Percentiles rank a stretch among this genome's conserved stretches.
Conservation (phyloP, 208 protist genomes). For the Plasmodiophora brassicae region DNA sequence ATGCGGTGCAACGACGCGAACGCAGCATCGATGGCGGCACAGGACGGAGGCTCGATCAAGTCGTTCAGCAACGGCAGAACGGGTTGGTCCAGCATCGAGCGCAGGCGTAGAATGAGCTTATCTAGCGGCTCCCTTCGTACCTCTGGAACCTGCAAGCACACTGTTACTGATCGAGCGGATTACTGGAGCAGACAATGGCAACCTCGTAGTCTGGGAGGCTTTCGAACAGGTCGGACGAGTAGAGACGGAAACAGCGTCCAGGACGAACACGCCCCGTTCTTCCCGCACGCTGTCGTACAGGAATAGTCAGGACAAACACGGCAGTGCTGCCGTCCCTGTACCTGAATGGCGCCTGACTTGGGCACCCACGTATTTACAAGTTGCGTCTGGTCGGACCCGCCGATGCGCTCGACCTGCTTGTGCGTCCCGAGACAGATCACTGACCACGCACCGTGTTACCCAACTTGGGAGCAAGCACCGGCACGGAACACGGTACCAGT, state of each 20-base stretch:
- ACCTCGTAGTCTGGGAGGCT: background rate
- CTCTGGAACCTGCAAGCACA: background rate
- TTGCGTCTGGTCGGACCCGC: background rate
- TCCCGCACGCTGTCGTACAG: slow-evolving; percentile 36
- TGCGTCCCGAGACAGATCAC: background rate
- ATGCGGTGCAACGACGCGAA: background rate
- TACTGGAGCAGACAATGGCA: background rate
- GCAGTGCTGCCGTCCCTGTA: background rate
- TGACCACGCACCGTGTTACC: background rate
- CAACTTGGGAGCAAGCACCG: background rate
- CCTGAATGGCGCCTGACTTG: background rate
- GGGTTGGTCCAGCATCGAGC: background rate
- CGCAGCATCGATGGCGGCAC: background rate
- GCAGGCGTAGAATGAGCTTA: background rate
- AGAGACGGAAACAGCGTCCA: slow-evolving; percentile 63
- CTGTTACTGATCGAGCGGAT: background rate
- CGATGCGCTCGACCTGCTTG: background rate
- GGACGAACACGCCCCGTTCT: slow-evolving; percentile 38
- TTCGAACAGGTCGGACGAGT: slow-evolving; percentile 54
- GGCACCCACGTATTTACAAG: background rate
- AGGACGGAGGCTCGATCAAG: background rate
- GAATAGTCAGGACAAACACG: slow-evolving; percentile 13
- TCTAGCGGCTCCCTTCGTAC: background rate
- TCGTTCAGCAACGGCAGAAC: background rate
- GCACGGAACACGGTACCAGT: background rate